A percentile compares a stretch with the other conserved stretches of the same genome.
Conservation (phyloP, 176 grass and related monocot genomes). For the Oryza meyeriana region DNA sequence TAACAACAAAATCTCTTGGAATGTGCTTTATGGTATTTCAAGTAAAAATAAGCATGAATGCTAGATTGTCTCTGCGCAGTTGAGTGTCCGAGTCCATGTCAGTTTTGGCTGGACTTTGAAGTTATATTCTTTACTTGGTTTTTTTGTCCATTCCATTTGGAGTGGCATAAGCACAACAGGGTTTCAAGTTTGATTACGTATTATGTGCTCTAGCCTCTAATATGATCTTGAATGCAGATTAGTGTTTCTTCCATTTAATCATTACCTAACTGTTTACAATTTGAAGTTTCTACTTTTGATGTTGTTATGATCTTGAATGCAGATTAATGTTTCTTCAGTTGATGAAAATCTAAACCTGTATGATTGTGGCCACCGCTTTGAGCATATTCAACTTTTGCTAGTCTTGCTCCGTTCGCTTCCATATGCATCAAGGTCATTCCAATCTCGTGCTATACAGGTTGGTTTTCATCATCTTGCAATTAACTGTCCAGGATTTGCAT, state of each 20-base stretch:
- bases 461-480: slow-evolving; percentile 12
- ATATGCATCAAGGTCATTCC: slow-evolving; percentile 89
- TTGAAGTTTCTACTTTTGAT: slow-evolving; percentile 1
- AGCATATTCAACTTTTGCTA: slow-evolving; percentile 85
- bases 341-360: slow-evolving; percentile 93
- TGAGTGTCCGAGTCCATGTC: background rate
- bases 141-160: background rate
- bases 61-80: background rate
- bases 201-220: background rate
- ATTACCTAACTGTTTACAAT: slow-evolving; percentile 1
- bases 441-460: slow-evolving; percentile 98
- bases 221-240: background rate
- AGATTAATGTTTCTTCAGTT: slow-evolving; percentile 77
- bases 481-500: slow-evolving; percentile 27
- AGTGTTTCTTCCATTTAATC: background rate
- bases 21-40: slow-evolving; percentile 9
- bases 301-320: slow-evolving; percentile 42
- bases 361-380: slow-evolving; percentile 92
- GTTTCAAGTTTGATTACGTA: slow-evolving; percentile 24
- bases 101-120: slow-evolving; percentile 9
- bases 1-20: background rate
- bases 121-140: background rate
- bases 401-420: slow-evolving; percentile 83
- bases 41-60: background rate
- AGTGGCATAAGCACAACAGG: slow-evolving; percentile 15